These are phyloP conservation scores for Sphagnum tenellum DNA, from an alignment of 225 moss, liverwort and hornwort species.

Conservation along the genomic window DNA sequence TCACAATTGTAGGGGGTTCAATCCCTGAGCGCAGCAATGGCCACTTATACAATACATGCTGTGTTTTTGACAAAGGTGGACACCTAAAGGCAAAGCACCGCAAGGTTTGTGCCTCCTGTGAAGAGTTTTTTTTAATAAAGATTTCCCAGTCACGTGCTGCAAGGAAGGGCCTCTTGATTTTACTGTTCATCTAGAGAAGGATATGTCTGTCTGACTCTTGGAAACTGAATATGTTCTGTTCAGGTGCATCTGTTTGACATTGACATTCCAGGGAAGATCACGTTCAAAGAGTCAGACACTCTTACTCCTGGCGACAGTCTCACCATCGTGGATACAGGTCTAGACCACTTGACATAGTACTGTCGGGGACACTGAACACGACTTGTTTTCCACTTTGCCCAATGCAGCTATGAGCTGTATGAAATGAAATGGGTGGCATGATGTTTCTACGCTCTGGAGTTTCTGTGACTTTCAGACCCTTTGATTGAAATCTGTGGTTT, in stretches of 20 bases:
- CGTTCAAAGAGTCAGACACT: constrained; percentile 75
- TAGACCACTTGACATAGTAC: too few relatives aligned
- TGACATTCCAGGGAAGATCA: constrained; percentile 89
- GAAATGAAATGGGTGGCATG: too few relatives aligned
- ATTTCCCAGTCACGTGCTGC: too few relatives aligned
- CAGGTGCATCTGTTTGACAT: constrained; percentile 96
- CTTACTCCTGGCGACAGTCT: constrained; percentile 64
- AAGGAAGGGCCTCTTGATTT: too few relatives aligned
- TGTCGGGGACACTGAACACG: too few relatives aligned
- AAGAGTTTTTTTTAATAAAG: too few relatives aligned
- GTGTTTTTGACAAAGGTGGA: constrained; percentile 69
- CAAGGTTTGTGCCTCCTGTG: constrained; percentile 34
- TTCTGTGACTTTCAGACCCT: too few relatives aligned
- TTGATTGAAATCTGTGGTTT: background rate
- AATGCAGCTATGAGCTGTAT: too few relatives aligned
- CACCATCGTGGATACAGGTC: constrained; percentile 78
- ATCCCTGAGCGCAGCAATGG: constrained; percentile 79
- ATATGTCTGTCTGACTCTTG: too few relatives aligned
- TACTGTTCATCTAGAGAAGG: too few relatives aligned
- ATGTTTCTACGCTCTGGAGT: too few relatives aligned
- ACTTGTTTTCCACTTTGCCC: too few relatives aligned
- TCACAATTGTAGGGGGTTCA: constrained; percentile 82
- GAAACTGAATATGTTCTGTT: background rate
- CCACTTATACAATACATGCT: constrained; percentile 79
- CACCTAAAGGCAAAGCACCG: constrained; percentile 87